phyloP scores from a whole-genome alignment of 2,329 filamentous ascomycete genomes.

The Pezicula carpinea region DNA sequence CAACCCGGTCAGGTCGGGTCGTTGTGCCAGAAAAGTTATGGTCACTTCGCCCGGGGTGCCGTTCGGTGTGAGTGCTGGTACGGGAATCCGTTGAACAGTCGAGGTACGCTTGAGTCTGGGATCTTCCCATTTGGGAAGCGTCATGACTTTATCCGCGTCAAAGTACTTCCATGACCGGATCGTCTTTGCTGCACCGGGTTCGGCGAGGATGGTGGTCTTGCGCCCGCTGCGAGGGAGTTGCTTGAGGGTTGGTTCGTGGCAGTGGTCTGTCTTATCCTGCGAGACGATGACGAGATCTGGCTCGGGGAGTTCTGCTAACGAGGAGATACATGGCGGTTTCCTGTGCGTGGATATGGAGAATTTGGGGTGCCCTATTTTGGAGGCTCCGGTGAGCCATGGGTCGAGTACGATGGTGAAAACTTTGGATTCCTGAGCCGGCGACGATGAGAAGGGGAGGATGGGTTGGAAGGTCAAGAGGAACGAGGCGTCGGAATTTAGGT shows the following conservation, averaged over 20 bases:
- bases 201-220: constrained; percentile 60
- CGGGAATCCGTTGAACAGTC: constrained; percentile 37
- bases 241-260: constrained; percentile 63
- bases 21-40: constrained; percentile 60
- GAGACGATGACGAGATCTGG: constrained; percentile 55
- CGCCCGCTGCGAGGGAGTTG: constrained; percentile 50
- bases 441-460: constrained; percentile 33
- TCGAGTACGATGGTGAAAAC: constrained; percentile 67
- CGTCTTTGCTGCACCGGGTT: constrained; percentile 57
- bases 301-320: constrained; percentile 47
- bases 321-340: constrained; percentile 49
- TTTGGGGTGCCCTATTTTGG: constrained; percentile 54
- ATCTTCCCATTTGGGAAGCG: constrained; percentile 43
- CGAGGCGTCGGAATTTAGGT: constrained; percentile 60
- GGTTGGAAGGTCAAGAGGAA: constrained; percentile 57
- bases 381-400: constrained; percentile 62
- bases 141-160: constrained; percentile 41
- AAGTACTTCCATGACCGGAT: constrained; percentile 69
- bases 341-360: constrained; percentile 57
- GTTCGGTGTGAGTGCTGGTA: constrained; percentile 47
- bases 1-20: constrained; percentile 53
- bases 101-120: constrained; percentile 24
- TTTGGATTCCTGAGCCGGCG: constrained; percentile 31
- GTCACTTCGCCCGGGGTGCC: constrained; percentile 64
- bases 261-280: constrained; percentile 64